A percentile compares a stretch with the other conserved stretches of the same genome.
Evolutionary conservation across 2,329 filamentous ascomycete genomes (phyloP).

Genomic region (Pyrenochaeta sp.): DNA sequence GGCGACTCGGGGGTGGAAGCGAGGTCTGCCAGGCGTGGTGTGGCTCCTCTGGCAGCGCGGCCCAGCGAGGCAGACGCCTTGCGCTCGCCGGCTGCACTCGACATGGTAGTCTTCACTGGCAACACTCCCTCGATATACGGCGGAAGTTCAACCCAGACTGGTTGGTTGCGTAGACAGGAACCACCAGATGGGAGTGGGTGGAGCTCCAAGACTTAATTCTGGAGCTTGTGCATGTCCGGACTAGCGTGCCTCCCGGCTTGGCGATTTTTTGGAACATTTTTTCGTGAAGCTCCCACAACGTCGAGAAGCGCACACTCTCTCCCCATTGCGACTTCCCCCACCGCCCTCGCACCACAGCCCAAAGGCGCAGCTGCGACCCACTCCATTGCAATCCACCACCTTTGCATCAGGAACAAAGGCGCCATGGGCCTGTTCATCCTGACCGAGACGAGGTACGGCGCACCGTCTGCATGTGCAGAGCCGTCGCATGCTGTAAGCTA

Average conservation of each 20-base stretch:
- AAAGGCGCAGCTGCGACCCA: slow-evolving; percentile 15
- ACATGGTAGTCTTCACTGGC: slow-evolving; percentile 18
- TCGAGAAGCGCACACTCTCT: slow-evolving; percentile 20
- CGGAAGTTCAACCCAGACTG: neutral
- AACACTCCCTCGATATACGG: too few relatives aligned
- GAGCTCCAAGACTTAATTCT: too few relatives aligned
- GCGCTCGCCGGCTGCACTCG: slow-evolving; percentile 33
- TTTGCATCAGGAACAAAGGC: slow-evolving; percentile 14
- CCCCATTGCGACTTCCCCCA: slow-evolving; percentile 23
- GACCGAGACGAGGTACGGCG: slow-evolving; percentile 43
- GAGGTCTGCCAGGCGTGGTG: slow-evolving; percentile 45
- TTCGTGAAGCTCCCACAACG: slow-evolving; percentile 14
- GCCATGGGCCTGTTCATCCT: slow-evolving; percentile 54
- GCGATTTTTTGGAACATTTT: slow-evolving; percentile 23
- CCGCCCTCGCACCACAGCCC: slow-evolving; percentile 16
- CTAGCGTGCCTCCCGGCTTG: slow-evolving; percentile 7
- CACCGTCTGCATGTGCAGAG: slow-evolving; percentile 11
- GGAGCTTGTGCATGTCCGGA: neutral
- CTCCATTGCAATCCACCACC: slow-evolving; percentile 1
- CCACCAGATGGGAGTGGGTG: too few relatives aligned
- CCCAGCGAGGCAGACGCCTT: slow-evolving; percentile 39
- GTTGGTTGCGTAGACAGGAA: too few relatives aligned
- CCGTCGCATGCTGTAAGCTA: slow-evolving; percentile 18
- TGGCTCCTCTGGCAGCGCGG: slow-evolving; percentile 39
- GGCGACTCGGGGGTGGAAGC: slow-evolving; percentile 45